phyloP scores from a whole-genome alignment of 2,329 filamentous ascomycete genomes.

The Ceratocystis variospora region DNA sequence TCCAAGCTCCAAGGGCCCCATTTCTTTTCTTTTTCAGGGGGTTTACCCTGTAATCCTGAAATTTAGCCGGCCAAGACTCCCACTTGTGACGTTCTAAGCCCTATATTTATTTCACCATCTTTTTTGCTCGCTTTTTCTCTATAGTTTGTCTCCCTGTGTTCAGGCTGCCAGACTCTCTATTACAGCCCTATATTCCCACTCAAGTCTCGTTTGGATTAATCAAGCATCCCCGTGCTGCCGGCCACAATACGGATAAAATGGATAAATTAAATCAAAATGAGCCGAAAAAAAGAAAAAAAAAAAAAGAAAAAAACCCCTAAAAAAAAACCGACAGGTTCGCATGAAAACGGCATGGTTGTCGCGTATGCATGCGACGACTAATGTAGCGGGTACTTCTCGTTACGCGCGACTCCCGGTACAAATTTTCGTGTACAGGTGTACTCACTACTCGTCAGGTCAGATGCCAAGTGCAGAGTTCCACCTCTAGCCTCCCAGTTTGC shows the following conservation, averaged over 20 bases:
- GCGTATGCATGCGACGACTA: neutral
- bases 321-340: too few species aligned
- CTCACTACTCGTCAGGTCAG: neutral
- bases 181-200: neutral
- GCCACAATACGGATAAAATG: neutral
- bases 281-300: too few species aligned
- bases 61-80: neutral
- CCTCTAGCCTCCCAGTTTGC: neutral
- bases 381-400: neutral
- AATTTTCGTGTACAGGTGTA: neutral
- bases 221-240: neutral
- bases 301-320: neutral
- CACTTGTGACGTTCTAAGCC: neutral
- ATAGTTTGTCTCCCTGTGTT: neutral
- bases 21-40: neutral
- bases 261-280: too few species aligned
- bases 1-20: neutral
- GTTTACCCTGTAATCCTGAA: neutral
- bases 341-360: constrained; percentile 1
- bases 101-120: neutral
- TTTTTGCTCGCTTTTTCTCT: neutral
- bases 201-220: neutral
- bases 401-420: neutral
- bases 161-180: neutral
- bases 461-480: neutral